Evolutionary conservation across 1,284 basidiomycete species (phyloP).

Genomic region (Coriolopsis trogii): DNA sequence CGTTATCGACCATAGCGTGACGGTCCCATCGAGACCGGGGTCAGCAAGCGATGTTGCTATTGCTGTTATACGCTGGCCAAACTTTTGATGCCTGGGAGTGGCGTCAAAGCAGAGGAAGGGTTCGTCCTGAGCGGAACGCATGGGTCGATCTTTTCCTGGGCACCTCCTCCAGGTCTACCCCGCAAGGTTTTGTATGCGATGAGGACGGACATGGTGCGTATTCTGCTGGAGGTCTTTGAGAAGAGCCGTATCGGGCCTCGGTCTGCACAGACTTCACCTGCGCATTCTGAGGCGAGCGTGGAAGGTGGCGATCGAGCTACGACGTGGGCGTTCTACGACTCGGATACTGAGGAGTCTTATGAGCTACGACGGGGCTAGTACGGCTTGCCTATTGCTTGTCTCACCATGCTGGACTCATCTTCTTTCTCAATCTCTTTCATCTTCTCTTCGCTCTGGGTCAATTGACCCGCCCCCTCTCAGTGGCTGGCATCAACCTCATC

Average conservation of each 20-base stretch:
- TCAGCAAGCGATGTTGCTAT: slow-evolving; percentile 3
- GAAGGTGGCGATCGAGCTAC: too few relatives aligned
- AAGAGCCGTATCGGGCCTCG: not conserved
- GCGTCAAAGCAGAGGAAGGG: not conserved
- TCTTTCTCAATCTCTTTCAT: too few relatives aligned
- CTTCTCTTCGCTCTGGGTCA: too few relatives aligned
- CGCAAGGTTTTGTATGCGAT: not conserved
- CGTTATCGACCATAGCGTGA: not conserved
- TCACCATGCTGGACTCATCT: too few relatives aligned
- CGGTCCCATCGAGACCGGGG: not conserved
- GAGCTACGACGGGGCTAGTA: too few relatives aligned
- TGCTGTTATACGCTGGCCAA: not conserved
- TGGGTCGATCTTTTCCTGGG: not conserved
- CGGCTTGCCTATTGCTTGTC: too few relatives aligned
- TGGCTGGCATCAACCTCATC: slow-evolving; percentile 63
- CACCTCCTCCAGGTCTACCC: not conserved
- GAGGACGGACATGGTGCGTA: not conserved
- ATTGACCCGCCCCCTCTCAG: slow-evolving; percentile 2
- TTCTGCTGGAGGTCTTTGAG: not conserved
- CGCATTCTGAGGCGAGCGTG: too few relatives aligned
- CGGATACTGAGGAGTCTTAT: too few relatives aligned
- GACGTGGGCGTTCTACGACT: too few relatives aligned
- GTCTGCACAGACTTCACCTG: not conserved
- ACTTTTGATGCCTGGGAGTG: not conserved
- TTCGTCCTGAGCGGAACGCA: not conserved